Evolutionary conservation across 805 yeast species (phyloP), one percentile per base, ranked within the genome.

Genomic region (Candida wancherniae): DNA sequence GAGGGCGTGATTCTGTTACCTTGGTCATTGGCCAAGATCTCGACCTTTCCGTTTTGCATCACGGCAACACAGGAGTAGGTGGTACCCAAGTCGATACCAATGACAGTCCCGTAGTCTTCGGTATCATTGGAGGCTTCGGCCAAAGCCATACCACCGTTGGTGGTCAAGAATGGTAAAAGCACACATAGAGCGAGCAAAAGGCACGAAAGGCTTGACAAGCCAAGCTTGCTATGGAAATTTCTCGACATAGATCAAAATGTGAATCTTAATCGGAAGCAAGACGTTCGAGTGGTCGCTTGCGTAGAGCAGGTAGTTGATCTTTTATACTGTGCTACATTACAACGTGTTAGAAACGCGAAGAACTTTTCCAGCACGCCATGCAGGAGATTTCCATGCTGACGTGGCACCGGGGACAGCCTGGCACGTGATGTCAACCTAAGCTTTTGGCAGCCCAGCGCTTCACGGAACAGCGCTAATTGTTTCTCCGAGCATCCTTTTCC

Each of bases 1-100:
- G 96, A 88, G 36, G 97, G 96, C 36, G 97, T 88, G 39, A 88
- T 87, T 75, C 97, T 85, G 77, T 87, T 87, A 79, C 97, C 97
- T 73, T 87, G 97, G 65, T 88, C 97, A 62, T 87, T 87, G 55
- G 97, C 95, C 58, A 87, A 84, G 63, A 87, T 88, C 68, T 88
- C 97, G 32, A 88, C 97, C 59, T 84, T 75, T 50, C 90, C 94
- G 57, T 84, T 84, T 53, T 86, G 73, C 73, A 86, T 86, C 58
- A 86, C 94, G 51, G 95, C 96, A 43, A 87, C 96, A 78, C 96
- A 87, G 31, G 95, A 86, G 72, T 86, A 86, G 38, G 95, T 86
- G 56, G 94, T 84, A 69, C 88, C 88, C 64, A 80, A 77, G 77
- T 88, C 97, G 80, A 90, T 90, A 82, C 98, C 98, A 66, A 86